Evolutionary conservation across 345 rosid species (phyloP).

Genomic region (Rhodamnia argentea): DNA sequence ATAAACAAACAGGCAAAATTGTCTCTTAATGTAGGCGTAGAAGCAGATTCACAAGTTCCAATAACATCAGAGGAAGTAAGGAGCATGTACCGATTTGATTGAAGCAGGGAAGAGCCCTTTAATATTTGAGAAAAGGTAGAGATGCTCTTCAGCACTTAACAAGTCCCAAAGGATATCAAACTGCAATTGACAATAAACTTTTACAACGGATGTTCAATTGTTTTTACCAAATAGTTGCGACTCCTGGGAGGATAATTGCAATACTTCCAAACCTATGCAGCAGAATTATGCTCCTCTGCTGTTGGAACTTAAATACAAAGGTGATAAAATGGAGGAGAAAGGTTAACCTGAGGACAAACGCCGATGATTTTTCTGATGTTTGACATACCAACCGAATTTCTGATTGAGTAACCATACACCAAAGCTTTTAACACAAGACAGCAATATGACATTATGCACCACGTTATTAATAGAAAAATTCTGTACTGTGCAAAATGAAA

Average conservation of each 20-base stretch:
- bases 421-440: slow-evolving; percentile 35
- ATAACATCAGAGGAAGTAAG: neutral
- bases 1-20: neutral
- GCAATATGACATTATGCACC: neutral
- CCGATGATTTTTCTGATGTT: slow-evolving; percentile 69
- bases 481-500: neutral
- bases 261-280: neutral
- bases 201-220: neutral
- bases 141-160: slow-evolving; percentile 81
- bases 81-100: slow-evolving; percentile 37
- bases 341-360: slow-evolving; percentile 91
- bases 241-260: neutral
- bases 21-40: neutral
- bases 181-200: slow-evolving; percentile 17
- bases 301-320: neutral
- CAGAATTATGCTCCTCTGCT: neutral
- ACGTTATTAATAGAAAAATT: neutral
- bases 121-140: slow-evolving; percentile 72
- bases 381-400: slow-evolving; percentile 84
- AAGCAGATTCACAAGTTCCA: neutral
- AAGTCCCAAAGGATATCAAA: slow-evolving; percentile 95
- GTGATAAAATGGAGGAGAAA: neutral
- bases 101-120: slow-evolving; percentile 66
- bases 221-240: neutral
- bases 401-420: slow-evolving; percentile 66